Evolutionary conservation across 2,329 filamentous ascomycete genomes (phyloP), one percentile per base, ranked within the genome.

Genomic region (Simplicillium aogashimaense): DNA sequence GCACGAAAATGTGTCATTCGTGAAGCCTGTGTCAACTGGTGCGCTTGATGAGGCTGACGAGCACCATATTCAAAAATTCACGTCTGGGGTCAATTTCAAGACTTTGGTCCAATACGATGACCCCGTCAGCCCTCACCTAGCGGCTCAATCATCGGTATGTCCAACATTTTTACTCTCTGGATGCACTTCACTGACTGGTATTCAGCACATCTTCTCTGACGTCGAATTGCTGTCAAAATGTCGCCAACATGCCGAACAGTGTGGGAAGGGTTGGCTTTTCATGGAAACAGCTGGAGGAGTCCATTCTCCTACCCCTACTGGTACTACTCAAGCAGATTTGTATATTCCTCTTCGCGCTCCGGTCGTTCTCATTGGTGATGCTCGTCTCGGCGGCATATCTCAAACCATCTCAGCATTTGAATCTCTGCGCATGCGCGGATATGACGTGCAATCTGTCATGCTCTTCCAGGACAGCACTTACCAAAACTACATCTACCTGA

Each of bases 11-110:
- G 70, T 79, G 1, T 68, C 72, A 10, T 94, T 85, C 56, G 56
- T 94, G 40, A 94, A 94, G 57, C 86, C 86, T 0, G 79, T 94
- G 2, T 90, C 85, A 2, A 92, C 86, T 0, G 87, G 86, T 1
- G 71, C 81, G 7, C 54, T 64, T 9, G 62, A 75, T 18, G 83
- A 89, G 41, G 80, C 81, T 13, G 86, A 92, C 61, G 76, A 5
- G 40, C 83, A 81, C 25, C 83, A 89, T 54, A 67, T 90, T 25
- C 55, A 61, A 29, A 72, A 59, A 39, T 83, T 78, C 55, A 70
- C 77, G 0, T 65, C 69, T 0, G 67, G 64, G 1, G 69, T 74
- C 6, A 43, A 51, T 16, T 53, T 56, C 3, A 63, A 69, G 42
- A 79, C 82, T 7, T 62, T 94, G 2, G 81, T 79, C 45, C 81